Conservation (phyloP, 2,329 filamentous ascomycete species). For the Aspergillus nomiae region DNA sequence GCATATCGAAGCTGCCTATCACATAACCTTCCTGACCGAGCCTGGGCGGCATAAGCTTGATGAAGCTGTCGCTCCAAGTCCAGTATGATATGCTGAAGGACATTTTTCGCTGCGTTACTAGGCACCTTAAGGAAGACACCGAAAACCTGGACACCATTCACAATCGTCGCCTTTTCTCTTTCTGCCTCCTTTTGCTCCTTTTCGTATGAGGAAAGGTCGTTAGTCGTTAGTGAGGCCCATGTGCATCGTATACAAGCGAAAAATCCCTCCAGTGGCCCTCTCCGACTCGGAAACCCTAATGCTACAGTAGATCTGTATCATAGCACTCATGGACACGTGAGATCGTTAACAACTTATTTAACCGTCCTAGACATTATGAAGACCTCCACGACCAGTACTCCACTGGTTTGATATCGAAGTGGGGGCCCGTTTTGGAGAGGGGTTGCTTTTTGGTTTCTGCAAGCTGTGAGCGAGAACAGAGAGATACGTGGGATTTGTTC, state of each 20-base stretch:
- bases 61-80: background rate
- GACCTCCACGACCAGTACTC: too few species aligned
- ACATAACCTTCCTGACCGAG: background rate
- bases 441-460: too few species aligned
- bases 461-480: too few species aligned
- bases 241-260: background rate
- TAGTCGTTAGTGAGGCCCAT: background rate
- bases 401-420: too few species aligned
- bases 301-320: background rate
- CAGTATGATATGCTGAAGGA: background rate
- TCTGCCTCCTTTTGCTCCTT: background rate
- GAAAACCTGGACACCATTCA: background rate
- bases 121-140: background rate
- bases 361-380: too few species aligned
- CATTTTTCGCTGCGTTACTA: background rate
- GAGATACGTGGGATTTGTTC: too few species aligned
- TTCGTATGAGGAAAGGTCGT: background rate
- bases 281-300: background rate
- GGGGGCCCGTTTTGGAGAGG: too few species aligned
- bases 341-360: background rate
- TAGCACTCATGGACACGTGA: background rate
- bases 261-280: background rate
- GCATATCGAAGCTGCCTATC: background rate
- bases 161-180: background rate
- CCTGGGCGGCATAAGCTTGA: background rate